These are phyloP conservation scores for Xylaria telfairii DNA, from an alignment of 495 filamentous ascomycete species.

Conservation along the genomic window DNA sequence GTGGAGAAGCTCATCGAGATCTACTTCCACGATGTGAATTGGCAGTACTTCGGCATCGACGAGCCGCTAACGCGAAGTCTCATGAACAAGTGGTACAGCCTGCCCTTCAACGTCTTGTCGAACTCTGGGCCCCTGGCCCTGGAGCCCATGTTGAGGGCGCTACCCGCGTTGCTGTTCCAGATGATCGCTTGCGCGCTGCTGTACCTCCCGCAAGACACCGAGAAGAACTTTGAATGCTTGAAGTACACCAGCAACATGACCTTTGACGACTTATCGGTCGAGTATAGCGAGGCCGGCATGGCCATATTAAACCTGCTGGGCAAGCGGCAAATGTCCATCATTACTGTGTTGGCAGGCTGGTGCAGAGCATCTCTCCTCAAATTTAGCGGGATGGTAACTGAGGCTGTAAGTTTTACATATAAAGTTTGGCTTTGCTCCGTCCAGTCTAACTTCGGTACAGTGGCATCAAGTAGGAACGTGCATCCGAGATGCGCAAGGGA, in stretches of 20 bases:
- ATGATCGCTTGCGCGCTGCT: constrained; percentile 60
- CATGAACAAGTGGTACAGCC: constrained; percentile 57
- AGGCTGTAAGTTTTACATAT: constrained; percentile 44
- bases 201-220: constrained; percentile 54
- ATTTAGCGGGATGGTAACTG: constrained; percentile 56
- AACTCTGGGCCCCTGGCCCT: constrained; percentile 49
- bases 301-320: constrained; percentile 60
- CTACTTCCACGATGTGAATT: constrained; percentile 65
- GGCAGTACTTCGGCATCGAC: constrained; percentile 64
- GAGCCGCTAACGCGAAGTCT: constrained; percentile 55
- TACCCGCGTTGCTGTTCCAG: constrained; percentile 65
- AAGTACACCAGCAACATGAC: constrained; percentile 66
- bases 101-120: constrained; percentile 53
- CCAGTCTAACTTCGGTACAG: constrained; percentile 32
- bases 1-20: constrained; percentile 59
- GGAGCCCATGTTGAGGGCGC: constrained; percentile 51
- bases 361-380: constrained; percentile 55
- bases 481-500: constrained; percentile 68
- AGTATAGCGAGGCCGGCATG: constrained; percentile 64
- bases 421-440: constrained; percentile 12
- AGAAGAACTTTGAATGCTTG: constrained; percentile 56
- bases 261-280: constrained; percentile 62
- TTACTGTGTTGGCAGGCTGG: constrained; percentile 64
- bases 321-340: constrained; percentile 59
- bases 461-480: constrained; percentile 65